Percentiles rank a stretch among this genome's conserved stretches.
phyloP scores from a whole-genome alignment of 805 yeast species.

The Teunomyces pallodes region DNA sequence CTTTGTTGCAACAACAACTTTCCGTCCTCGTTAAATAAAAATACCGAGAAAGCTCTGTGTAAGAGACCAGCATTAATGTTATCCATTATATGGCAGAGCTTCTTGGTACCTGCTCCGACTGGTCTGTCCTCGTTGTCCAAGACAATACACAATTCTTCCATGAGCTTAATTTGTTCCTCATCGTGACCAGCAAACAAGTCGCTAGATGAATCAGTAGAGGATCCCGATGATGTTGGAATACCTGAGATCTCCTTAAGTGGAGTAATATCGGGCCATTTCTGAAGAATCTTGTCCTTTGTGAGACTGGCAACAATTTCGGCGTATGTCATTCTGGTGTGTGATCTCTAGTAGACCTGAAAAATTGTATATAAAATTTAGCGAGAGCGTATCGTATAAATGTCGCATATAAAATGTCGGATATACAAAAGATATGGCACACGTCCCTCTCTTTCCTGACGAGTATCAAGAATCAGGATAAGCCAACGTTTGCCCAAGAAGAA shows the following conservation, averaged over 20 bases:
- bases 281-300: constrained; percentile 47
- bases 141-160: constrained; percentile 96
- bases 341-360: background rate
- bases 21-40: constrained; percentile 75
- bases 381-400: constrained; percentile 1
- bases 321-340: constrained; percentile 27
- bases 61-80: constrained; percentile 83
- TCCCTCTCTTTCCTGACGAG: too few species aligned
- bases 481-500: too few species aligned
- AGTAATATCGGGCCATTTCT: constrained; percentile 63
- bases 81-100: constrained; percentile 81
- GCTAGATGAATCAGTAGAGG: constrained; percentile 27
- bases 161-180: constrained; percentile 87
- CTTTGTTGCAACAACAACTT: constrained; percentile 88
- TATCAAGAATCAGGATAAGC: too few species aligned
- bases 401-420: background rate
- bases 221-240: constrained; percentile 39
- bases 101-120: constrained; percentile 91
- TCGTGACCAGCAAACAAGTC: constrained; percentile 82
- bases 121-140: constrained; percentile 85
- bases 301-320: constrained; percentile 54
- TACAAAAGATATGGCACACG: too few species aligned
- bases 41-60: constrained; percentile 97
- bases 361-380: background rate
- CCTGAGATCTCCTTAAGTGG: constrained; percentile 63